Evolutionary conservation across 768 basidiomycete genomes (phyloP).

Genomic region (Favolaschia claudopus): DNA sequence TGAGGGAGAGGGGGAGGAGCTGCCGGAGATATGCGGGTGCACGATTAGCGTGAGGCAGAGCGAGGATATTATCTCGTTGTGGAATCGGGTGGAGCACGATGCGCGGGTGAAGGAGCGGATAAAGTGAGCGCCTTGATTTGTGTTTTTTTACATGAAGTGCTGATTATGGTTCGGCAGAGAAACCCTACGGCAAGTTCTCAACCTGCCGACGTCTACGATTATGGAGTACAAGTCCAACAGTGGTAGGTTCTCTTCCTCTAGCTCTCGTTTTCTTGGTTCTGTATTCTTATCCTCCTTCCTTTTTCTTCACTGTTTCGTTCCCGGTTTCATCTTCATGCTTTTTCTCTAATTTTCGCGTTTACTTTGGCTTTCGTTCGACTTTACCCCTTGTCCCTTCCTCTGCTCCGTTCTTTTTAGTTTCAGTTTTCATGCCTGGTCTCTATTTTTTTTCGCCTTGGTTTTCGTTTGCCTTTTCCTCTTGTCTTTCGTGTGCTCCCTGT

Average conservation of each 20-base stretch:
- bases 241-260: slow-evolving; percentile 50
- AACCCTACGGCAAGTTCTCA: slow-evolving; percentile 77
- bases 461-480: background rate
- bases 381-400: background rate
- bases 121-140: slow-evolving; percentile 60
- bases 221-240: slow-evolving; percentile 98
- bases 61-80: slow-evolving; percentile 93
- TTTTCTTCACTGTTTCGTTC: background rate
- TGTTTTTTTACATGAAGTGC: background rate
- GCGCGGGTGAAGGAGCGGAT: slow-evolving; percentile 80
- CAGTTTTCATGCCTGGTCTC: background rate
- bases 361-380: too few species aligned
- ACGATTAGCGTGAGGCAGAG: slow-evolving; percentile 93
- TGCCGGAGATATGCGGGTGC: slow-evolving; percentile 92
- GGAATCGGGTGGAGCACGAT: slow-evolving; percentile 88
- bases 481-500: background rate
- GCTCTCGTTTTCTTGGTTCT: too few species aligned
- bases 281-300: background rate
- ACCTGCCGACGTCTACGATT: slow-evolving; percentile 76
- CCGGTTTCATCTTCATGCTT: too few species aligned
- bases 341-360: too few species aligned
- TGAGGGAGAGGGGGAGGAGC: slow-evolving; percentile 51
- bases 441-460: background rate
- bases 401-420: too few species aligned
- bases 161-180: slow-evolving; percentile 61